These are phyloP conservation scores for Strobilomyces dryophilus DNA, from an alignment of 768 basidiomycete genomes.

Conservation along the genomic window DNA sequence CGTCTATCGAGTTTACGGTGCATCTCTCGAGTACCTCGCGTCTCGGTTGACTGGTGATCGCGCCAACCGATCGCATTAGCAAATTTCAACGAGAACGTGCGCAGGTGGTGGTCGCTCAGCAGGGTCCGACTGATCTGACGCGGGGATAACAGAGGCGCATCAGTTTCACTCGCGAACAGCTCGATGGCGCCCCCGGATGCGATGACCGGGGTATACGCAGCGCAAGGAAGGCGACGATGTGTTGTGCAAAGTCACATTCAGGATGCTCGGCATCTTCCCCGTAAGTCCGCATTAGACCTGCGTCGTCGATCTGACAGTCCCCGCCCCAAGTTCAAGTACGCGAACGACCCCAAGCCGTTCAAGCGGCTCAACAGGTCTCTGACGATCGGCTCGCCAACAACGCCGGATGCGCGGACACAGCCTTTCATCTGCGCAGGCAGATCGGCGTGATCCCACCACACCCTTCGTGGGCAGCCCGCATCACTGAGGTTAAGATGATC, in stretches of 20 bases:
- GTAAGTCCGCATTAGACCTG: constrained; percentile 31
- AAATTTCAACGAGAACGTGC: constrained; percentile 84
- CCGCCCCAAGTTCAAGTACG: constrained; percentile 68
- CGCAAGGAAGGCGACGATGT: constrained; percentile 54
- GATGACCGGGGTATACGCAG: constrained; percentile 71
- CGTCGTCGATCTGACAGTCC: neutral
- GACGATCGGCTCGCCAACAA: constrained; percentile 70
- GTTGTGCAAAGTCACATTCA: constrained; percentile 72
- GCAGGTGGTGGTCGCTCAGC: constrained; percentile 7
- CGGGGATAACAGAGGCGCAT: constrained; percentile 48
- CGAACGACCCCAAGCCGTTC: constrained; percentile 66
- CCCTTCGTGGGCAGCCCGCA: constrained; percentile 78
- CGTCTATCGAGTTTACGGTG: constrained; percentile 76
- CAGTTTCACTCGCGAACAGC: constrained; percentile 65
- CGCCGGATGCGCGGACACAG: constrained; percentile 62
- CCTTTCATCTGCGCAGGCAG: constrained; percentile 64
- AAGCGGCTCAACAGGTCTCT: constrained; percentile 58
- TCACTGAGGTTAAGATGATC: constrained; percentile 84
- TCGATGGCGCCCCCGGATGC: constrained; percentile 84
- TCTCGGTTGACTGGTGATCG: no score
- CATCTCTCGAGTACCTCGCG: neutral
- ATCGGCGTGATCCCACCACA: constrained; percentile 69
- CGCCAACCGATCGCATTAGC: no score
- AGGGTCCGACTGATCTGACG: neutral
- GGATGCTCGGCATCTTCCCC: constrained; percentile 79